Evolutionary conservation across 176 grass and related monocot genomes (phyloP), one percentile per base, ranked within the genome.

Genomic region (Thinopyrum elongatum): DNA sequence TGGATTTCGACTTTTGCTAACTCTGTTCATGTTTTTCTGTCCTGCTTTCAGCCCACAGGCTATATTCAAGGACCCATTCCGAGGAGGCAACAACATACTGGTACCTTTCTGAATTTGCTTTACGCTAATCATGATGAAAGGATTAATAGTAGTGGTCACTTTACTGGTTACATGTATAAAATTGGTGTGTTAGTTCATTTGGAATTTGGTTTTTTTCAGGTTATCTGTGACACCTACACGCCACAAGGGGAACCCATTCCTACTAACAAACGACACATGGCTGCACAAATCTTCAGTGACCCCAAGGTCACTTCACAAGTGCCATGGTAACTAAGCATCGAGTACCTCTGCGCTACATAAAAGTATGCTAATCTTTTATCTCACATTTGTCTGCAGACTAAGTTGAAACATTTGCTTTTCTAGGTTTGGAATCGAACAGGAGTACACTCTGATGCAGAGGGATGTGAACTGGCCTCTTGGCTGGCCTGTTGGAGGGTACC

Each of bases 381-480:
- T 84, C 0, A 25, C 78, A 68, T 80, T 31, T 33, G 10, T 69
- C 35, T 14, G 33, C 8, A 1, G 10, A 46, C 6, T 11, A 36
- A 51, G 28, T 65, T 90, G 79, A 82, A 44, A 28, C 4, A 49
- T 28, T 69, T 88, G 2, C 14, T 49, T 71, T 86, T 84, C 8
- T 79, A 99, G 97, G 97, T 99, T 82, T 51, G 97, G 97, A 81
- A 99, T 99, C 58, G 97, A 99, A 65, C 97, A 99, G 74, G 97
- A 99, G 84, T 99, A 99, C 82, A 99, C 97, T 76, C 91, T 99
- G 84, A 85, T 99, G 29, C 94, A 97, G 82, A 91, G 34, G 80
- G 80, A 94, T 75, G 92, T 96, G 31, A 96, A 93, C 73, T 99
- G 97, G 97, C 97, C 97, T 83, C 97, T 99, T 91, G 97, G 97